Evolutionary conservation across 768 basidiomycete species (phyloP).

Genomic region (Naganishia vishniacii): DNA sequence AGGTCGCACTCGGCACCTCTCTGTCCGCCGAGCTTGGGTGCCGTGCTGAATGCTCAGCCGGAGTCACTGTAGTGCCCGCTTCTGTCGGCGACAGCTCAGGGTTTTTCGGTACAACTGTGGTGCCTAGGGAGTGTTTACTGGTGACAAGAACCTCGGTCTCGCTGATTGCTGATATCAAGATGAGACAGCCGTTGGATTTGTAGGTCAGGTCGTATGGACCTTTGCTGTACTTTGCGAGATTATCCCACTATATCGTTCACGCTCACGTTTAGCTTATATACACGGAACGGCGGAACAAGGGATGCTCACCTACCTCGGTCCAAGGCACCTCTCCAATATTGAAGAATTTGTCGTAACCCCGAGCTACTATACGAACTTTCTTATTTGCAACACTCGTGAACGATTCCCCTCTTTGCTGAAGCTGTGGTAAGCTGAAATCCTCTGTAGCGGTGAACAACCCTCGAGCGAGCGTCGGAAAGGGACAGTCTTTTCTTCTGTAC

Average conservation of each 20-base stretch:
- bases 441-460: conserved; percentile 67
- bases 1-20: neutral
- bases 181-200: conserved; percentile 95
- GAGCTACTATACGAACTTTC: conserved; percentile 60
- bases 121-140: conserved; percentile 75
- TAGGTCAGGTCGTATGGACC: conserved; percentile 78
- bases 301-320: conserved; percentile 66
- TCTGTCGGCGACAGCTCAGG: neutral
- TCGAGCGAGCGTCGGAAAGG: conserved; percentile 90
- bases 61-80: neutral
- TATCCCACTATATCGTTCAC: conserved; percentile 59
- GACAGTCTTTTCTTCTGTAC: conserved; percentile 80
- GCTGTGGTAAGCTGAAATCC: conserved; percentile 33
- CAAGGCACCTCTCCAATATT: conserved; percentile 94
- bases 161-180: conserved; percentile 82
- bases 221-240: conserved; percentile 63
- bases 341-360: conserved; percentile 99
- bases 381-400: neutral
- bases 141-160: conserved; percentile 70
- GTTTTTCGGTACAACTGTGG: neutral
- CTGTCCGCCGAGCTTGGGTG: no score
- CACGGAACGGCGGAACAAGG: neutral
- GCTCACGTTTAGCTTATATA: no score
- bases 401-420: conserved; percentile 24
- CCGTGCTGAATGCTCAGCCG: neutral